Evolutionary conservation across 139 green algal species (phyloP).

Genomic region (Tetradesmus lagerheimii): DNA sequence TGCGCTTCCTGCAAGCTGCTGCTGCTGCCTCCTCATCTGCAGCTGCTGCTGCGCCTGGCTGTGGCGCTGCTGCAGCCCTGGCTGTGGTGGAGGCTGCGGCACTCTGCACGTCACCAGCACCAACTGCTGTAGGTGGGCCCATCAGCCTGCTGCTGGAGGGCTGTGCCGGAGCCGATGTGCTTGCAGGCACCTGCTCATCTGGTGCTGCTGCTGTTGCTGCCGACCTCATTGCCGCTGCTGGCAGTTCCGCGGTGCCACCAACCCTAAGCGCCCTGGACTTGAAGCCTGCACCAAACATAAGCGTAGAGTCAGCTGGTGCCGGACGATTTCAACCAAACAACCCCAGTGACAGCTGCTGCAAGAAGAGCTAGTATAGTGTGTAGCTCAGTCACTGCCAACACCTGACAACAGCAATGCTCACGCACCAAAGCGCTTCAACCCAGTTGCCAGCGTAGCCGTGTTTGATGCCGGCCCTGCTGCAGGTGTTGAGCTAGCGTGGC

Average conservation of each 20-base stretch:
- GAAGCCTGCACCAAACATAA: constrained; percentile 23
- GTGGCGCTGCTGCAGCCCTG: not conserved
- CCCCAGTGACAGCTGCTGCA: not conserved
- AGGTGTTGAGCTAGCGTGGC: not conserved
- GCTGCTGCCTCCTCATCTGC: not conserved
- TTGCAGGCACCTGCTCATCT: not conserved
- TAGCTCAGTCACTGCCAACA: not conserved
- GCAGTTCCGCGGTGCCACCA: constrained; percentile 2
- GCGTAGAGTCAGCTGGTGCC: not conserved
- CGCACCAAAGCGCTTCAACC: constrained; percentile 46
- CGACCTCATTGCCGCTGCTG: not conserved
- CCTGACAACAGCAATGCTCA: no score
- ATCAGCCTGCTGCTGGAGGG: not conserved
- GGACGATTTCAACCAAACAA: not conserved
- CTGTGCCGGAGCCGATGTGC: not conserved
- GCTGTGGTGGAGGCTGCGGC: not conserved
- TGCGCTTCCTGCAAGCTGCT: not conserved
- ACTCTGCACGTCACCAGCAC: not conserved
- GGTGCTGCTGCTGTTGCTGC: not conserved
- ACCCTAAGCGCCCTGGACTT: constrained; percentile 40
- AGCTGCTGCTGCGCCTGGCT: not conserved
- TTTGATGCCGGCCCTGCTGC: not conserved
- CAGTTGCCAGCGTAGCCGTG: constrained; percentile 37
- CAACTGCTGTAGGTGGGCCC: not conserved
- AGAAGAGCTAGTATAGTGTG: not conserved